phyloP scores from a whole-genome alignment of 164 flowering plant genomes.

The Annona squamosa region DNA sequence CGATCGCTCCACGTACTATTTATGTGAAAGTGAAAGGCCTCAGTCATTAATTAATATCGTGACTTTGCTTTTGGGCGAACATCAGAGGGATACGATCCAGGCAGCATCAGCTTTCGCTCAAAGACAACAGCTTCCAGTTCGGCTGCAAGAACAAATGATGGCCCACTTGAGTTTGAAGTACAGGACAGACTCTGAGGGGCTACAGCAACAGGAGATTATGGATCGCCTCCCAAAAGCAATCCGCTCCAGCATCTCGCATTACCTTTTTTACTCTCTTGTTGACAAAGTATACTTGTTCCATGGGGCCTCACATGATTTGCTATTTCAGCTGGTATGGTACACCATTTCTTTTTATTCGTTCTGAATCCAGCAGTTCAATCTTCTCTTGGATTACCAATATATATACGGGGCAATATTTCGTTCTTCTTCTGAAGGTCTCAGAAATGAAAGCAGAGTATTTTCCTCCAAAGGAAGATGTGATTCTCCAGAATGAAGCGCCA shows the following conservation, averaged over 20 bases:
- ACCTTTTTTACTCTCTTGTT: slow-evolving; percentile 68
- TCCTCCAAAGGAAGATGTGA: slow-evolving; percentile 89
- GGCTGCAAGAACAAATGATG: slow-evolving; percentile 93
- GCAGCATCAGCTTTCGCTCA: slow-evolving; percentile 87
- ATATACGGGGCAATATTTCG: neutral
- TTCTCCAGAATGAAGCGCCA: slow-evolving; percentile 94
- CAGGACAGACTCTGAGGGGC: slow-evolving; percentile 86
- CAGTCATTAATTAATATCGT: neutral
- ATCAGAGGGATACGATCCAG: slow-evolving; percentile 83
- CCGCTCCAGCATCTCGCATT: slow-evolving; percentile 78
- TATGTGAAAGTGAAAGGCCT: neutral
- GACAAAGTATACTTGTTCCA: slow-evolving; percentile 73
- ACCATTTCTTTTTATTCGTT: no score
- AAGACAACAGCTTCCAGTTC: slow-evolving; percentile 62
- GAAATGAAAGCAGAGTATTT: slow-evolving; percentile 95
- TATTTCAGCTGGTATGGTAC: slow-evolving; percentile 73
- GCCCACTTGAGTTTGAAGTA: slow-evolving; percentile 86
- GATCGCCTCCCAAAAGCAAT: slow-evolving; percentile 91
- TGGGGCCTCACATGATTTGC: slow-evolving; percentile 79
- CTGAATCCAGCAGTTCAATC: no score
- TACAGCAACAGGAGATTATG: slow-evolving; percentile 85
- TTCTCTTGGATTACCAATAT: no score
- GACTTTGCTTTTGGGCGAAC: slow-evolving; percentile 3
- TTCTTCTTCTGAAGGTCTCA: slow-evolving; percentile 48
- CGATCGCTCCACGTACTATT: neutral